phyloP scores from a whole-genome alignment of 306 rosid genomes.

The Begonia masoniana region DNA sequence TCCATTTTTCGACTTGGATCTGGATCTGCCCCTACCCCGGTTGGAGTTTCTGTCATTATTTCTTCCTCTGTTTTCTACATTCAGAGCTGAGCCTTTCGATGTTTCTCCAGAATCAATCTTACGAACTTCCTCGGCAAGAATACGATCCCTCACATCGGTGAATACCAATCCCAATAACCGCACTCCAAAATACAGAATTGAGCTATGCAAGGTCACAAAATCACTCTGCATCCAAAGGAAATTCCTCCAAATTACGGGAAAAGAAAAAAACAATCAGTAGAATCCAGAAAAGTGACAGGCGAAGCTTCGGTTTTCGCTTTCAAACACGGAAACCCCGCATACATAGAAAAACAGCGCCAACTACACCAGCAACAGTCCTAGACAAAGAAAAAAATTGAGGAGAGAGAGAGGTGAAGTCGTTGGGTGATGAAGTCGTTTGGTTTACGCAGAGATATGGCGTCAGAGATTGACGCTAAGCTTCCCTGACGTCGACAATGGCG shows the following conservation, averaged over 20 bases:
- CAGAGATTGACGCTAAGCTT: slow-evolving; percentile 36
- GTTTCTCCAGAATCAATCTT: no score
- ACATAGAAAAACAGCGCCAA: not conserved
- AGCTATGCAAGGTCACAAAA: slow-evolving; percentile 12
- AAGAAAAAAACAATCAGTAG: not conserved
- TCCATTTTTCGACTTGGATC: no score
- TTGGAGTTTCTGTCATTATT: no score
- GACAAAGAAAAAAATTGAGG: slow-evolving; percentile 6
- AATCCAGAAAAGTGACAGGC: not conserved
- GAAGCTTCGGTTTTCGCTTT: slow-evolving; percentile 39
- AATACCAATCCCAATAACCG: no score
- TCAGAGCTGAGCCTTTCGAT: no score
- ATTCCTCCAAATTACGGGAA: not conserved
- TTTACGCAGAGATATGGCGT: slow-evolving; percentile 45
- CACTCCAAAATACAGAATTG: not conserved
- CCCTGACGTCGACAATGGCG: slow-evolving; percentile 30
- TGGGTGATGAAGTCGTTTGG: slow-evolving; percentile 42
- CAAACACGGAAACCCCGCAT: slow-evolving; percentile 1
- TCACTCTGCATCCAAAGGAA: not conserved
- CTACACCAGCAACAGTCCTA: no score
- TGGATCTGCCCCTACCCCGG: no score
- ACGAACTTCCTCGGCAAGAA: no score
- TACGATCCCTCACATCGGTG: no score
- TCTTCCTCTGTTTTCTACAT: no score
- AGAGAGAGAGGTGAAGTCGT: slow-evolving; percentile 6